Percentiles rank a stretch among this genome's conserved stretches.
These are phyloP conservation scores for Fusarium torreyae DNA, from an alignment of 2,329 filamentous ascomycete species.

Conservation along the genomic window DNA sequence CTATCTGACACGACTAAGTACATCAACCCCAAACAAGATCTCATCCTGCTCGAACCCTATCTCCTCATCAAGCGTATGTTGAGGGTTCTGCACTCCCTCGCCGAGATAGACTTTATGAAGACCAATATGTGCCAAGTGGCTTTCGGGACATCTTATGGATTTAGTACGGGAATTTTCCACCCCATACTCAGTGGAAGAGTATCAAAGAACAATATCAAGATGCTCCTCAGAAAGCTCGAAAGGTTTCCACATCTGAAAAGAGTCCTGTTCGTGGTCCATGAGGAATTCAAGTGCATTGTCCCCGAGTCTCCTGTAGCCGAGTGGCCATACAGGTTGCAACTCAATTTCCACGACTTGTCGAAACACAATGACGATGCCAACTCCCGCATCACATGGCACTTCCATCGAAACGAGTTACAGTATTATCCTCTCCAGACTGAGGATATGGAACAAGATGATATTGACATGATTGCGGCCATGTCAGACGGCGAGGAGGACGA, in stretches of 20 bases:
- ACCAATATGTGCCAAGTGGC: conserved; percentile 39
- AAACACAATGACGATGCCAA: conserved; percentile 27
- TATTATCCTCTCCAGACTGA: conserved; percentile 31
- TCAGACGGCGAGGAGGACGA: conserved; percentile 28
- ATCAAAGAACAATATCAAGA: conserved; percentile 43
- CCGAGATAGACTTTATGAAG: conserved; percentile 35
- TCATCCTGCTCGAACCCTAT: conserved; percentile 39
- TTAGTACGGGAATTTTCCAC: conserved; percentile 41
- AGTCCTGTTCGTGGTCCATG: conserved; percentile 38
- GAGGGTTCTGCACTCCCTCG: conserved; percentile 36
- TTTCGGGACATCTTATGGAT: conserved; percentile 43
- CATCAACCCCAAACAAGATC: conserved; percentile 35
- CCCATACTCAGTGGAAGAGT: conserved; percentile 39
- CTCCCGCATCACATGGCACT: conserved; percentile 22
- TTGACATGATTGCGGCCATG: conserved; percentile 12
- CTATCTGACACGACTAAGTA: conserved; percentile 37
- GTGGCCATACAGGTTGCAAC: conserved; percentile 30
- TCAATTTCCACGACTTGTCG: conserved; percentile 29
- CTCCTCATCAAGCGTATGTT: conserved; percentile 37
- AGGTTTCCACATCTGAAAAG: conserved; percentile 31
- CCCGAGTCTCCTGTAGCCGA: conserved; percentile 13
- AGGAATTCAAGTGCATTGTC: conserved; percentile 34
- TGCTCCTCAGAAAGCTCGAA: conserved; percentile 36
- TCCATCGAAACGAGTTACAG: conserved; percentile 30
- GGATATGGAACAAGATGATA: conserved; percentile 12